Evolutionary conservation across 2,329 filamentous ascomycete species (phyloP), one percentile per base, ranked within the genome.

Genomic region (Cladophialophora exuberans): DNA sequence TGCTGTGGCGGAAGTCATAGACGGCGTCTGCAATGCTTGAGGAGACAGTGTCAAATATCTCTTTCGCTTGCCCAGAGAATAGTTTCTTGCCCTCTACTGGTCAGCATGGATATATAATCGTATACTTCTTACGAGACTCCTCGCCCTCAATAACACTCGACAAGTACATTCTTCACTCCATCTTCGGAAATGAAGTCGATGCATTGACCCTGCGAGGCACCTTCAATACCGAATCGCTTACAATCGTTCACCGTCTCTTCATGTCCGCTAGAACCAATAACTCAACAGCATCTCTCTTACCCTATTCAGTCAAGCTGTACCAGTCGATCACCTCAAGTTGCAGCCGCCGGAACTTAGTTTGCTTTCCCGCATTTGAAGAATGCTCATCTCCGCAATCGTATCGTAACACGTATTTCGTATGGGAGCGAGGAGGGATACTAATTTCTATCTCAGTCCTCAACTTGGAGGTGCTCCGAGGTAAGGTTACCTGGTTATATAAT

Each of bases 1-100:
- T 4, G 25, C 53, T 7, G 52, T 59, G 4, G 42, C 53, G 5
- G 59, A 57, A 33, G 42, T 28, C 4, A 39, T 62, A 3, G 56
- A 62, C 22, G 3, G 48, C 3, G 42, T 62, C 13, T 26, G 51
- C 17, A 57, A 59, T 46, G 28, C 17, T 5, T 46, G 38, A 42
- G 18, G 18, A 20, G 17, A 47, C 13, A n/a, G n/a, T n/a, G n/a
- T n/a, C n/a, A n/a, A n/a, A n/a, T n/a, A n/a, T n/a, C n/a, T n/a
- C n/a, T n/a, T n/a, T n/a, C n/a, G 39, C 3, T 7, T 42, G 15
- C 35, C 13, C 35, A 9, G 35, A 20, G 17, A 10, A 15, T 4
- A 20, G 35, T 15, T 20, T 17, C 35, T 39, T 39, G 35, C 17
- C 22, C 17, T 20, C 35, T 39, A 2, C n/a, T 39, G 22, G 35